Conservation (phyloP, 1,139 yeast species). For the Suhomyces yuchorum region DNA sequence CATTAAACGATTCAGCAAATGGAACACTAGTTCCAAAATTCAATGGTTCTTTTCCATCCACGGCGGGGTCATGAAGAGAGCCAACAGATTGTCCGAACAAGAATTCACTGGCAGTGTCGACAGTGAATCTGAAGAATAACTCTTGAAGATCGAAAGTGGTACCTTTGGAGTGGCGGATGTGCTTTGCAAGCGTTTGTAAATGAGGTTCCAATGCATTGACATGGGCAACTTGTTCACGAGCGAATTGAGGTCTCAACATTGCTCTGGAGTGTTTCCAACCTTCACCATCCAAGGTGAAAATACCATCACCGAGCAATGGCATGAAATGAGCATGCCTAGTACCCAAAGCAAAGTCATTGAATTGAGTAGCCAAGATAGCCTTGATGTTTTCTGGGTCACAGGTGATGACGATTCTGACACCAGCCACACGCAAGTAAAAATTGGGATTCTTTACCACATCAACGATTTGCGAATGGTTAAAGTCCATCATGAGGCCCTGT, state of each 20-base stretch:
- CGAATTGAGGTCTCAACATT: slow-evolving; percentile 32
- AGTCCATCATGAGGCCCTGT: slow-evolving; percentile 18
- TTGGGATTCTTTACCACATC: slow-evolving; percentile 6
- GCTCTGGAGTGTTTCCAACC: slow-evolving; percentile 33
- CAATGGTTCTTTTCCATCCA: slow-evolving; percentile 29
- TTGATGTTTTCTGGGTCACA: slow-evolving; percentile 28
- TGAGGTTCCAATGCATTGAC: slow-evolving; percentile 30
- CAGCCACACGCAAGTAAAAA: slow-evolving; percentile 15
- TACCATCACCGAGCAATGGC: slow-evolving; percentile 29
- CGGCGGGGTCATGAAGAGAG: slow-evolving; percentile 34
- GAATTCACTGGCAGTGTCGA: slow-evolving; percentile 62
- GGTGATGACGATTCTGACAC: slow-evolving; percentile 20
- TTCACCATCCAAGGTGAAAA: slow-evolving; percentile 29
- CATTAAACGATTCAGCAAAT: slow-evolving; percentile 48
- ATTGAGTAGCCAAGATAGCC: slow-evolving; percentile 30
- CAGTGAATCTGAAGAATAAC: slow-evolving; percentile 51
- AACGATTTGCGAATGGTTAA: slow-evolving; percentile 7
- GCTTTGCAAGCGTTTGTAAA: slow-evolving; percentile 22
- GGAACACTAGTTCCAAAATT: slow-evolving; percentile 17
- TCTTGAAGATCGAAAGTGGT: slow-evolving; percentile 47
- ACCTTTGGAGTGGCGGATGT: slow-evolving; percentile 19
- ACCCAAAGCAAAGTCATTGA: slow-evolving; percentile 29
- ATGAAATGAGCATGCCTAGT: slow-evolving; percentile 25
- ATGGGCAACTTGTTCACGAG: slow-evolving; percentile 32
- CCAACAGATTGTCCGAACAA: slow-evolving; percentile 57